Conservation (phyloP, 2,329 filamentous ascomycete genomes). For the Fusarium kyushuense region DNA sequence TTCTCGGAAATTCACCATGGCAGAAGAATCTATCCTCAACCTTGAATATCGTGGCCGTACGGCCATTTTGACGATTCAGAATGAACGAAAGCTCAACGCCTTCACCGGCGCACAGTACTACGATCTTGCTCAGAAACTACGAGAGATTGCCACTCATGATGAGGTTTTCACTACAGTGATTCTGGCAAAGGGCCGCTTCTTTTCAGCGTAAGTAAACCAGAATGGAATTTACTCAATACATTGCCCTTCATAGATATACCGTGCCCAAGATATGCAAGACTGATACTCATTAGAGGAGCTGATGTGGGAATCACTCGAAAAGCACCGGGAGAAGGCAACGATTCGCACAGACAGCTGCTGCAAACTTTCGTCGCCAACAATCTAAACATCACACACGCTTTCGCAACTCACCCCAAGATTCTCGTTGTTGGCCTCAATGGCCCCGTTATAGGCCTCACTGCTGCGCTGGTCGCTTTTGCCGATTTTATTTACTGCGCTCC, state of each 20-base stretch:
- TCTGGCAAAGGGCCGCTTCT: slow-evolving; percentile 83
- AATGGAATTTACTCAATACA: neutral
- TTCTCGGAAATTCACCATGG: slow-evolving; percentile 20
- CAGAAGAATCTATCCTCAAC: slow-evolving; percentile 48
- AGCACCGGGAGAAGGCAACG: slow-evolving; percentile 53
- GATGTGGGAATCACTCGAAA: slow-evolving; percentile 73
- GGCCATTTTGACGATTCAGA: slow-evolving; percentile 86
- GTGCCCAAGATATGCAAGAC: neutral
- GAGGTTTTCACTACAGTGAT: slow-evolving; percentile 88
- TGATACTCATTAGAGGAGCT: slow-evolving; percentile 72
- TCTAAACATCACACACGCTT: slow-evolving; percentile 88
- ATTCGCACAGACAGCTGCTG: slow-evolving; percentile 68
- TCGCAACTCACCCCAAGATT: slow-evolving; percentile 94
- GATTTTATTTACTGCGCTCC: slow-evolving; percentile 94
- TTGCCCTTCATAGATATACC: neutral
- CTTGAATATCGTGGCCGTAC: slow-evolving; percentile 58
- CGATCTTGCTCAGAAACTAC: slow-evolving; percentile 76
- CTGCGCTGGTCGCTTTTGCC: slow-evolving; percentile 82
- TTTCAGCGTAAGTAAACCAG: slow-evolving; percentile 81
- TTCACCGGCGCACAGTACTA: slow-evolving; percentile 80
- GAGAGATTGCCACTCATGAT: slow-evolving; percentile 81
- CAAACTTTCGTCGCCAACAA: slow-evolving; percentile 84
- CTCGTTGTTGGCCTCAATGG: slow-evolving; percentile 93
- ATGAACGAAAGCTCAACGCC: slow-evolving; percentile 88
- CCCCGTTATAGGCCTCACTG: slow-evolving; percentile 87